These are phyloP conservation scores for Penicillium psychrosexuale DNA, from an alignment of 2,329 filamentous ascomycete genomes.

Conservation along the genomic window DNA sequence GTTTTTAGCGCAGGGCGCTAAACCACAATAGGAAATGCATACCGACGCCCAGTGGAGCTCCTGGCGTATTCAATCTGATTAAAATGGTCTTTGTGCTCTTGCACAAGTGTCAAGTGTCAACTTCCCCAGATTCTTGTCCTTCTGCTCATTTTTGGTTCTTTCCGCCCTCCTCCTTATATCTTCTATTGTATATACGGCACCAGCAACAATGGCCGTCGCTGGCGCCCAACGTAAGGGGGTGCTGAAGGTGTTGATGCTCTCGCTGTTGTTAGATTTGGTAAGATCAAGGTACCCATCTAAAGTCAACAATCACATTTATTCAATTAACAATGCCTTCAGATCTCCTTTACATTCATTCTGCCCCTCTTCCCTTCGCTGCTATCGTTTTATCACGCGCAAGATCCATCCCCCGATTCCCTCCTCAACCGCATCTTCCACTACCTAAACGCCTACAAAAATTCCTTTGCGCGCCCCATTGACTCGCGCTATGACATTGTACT, in stretches of 20 bases:
- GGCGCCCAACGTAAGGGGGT: conserved; percentile 68
- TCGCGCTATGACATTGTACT: conserved; percentile 96
- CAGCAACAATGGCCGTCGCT: conserved; percentile 34
- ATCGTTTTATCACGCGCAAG: conserved; percentile 89
- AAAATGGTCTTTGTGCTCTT: neutral
- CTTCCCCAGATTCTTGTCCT: neutral
- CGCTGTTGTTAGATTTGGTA: conserved; percentile 85
- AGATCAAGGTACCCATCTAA: conserved; percentile 27
- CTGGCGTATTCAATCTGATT: neutral
- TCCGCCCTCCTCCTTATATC: neutral
- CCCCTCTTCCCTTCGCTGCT: conserved; percentile 93
- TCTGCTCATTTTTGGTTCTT: neutral
- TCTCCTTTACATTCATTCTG: conserved; percentile 97
- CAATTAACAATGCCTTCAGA: conserved; percentile 52
- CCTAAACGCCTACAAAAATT: conserved; percentile 90
- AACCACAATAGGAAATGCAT: neutral
- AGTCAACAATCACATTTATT: neutral
- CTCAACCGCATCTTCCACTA: conserved; percentile 76
- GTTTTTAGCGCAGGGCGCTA: neutral
- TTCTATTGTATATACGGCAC: conserved; percentile 6
- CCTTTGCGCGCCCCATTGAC: conserved; percentile 88
- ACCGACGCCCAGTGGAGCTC: neutral
- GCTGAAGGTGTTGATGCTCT: conserved; percentile 81
- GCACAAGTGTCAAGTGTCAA: neutral
- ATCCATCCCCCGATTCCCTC: conserved; percentile 61